phyloP scores from a whole-genome alignment of 2,329 filamentous ascomycete genomes.

The Fusarium paranaense region DNA sequence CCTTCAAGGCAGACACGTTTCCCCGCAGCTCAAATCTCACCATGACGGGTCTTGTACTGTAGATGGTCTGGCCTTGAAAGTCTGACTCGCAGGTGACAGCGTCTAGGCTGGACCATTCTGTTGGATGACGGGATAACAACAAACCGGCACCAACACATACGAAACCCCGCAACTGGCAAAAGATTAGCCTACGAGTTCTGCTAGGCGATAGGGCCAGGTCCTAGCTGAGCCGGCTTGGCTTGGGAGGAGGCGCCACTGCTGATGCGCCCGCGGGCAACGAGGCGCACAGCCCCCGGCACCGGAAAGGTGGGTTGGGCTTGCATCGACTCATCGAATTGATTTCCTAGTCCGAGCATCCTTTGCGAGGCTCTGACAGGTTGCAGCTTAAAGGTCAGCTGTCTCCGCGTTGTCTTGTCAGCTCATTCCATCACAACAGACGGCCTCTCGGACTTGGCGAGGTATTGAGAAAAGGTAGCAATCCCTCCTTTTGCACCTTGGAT shows the following conservation, averaged over 20 bases:
- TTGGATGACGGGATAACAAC: not conserved
- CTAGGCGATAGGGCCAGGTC: not conserved
- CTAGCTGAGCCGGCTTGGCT: not conserved
- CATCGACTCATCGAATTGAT: conserved; percentile 2
- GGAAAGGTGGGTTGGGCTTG: not conserved
- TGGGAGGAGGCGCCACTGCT: not conserved
- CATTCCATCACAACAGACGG: not conserved
- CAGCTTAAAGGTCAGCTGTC: conserved; percentile 8
- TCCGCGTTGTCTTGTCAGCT: conserved; percentile 5
- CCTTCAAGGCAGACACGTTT: conserved; percentile 16
- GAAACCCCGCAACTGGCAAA: not conserved
- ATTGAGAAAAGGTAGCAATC: not conserved
- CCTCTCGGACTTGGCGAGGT: not conserved
- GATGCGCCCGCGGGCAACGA: not conserved
- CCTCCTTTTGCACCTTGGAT: not conserved
- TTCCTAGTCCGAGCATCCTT: not conserved
- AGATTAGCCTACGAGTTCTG: not conserved
- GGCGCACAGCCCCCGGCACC: conserved; percentile 8
- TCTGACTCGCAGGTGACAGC: not conserved
- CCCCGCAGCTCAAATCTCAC: not conserved
- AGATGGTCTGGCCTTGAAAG: not conserved
- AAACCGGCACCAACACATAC: not conserved
- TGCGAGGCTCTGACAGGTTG: not conserved
- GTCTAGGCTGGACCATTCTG: not conserved
- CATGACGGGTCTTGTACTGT: not conserved